Evolutionary conservation across 192 early-diverging fungal genomes (phyloP).

Genomic region (Dissophora globulifera): DNA sequence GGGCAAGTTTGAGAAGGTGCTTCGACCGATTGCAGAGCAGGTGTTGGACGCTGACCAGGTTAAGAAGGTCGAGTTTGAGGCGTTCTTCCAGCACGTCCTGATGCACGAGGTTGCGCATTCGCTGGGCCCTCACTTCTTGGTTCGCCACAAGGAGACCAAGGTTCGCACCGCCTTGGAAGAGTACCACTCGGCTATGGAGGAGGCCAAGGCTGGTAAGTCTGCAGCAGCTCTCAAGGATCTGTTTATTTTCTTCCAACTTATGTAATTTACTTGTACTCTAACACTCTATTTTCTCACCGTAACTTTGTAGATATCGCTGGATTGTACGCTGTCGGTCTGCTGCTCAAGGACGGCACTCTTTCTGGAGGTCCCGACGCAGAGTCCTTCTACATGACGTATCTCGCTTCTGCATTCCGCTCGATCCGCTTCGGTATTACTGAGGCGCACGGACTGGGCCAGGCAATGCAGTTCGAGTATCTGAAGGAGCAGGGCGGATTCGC

Average conservation of each 20-base stretch:
- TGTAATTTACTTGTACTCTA: neutral
- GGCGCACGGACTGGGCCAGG: conserved; percentile 78
- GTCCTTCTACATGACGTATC: conserved; percentile 77
- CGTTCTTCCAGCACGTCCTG: conserved; percentile 77
- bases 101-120: conserved; percentile 81
- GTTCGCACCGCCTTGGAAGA: conserved; percentile 76
- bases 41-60: conserved; percentile 65
- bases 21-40: conserved; percentile 67
- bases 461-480: conserved; percentile 76
- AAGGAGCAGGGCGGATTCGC: conserved; percentile 73
- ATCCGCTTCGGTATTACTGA: conserved; percentile 78
- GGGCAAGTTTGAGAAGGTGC: conserved; percentile 72
- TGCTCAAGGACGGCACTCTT: conserved; percentile 69
- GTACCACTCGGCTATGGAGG: conserved; percentile 78
- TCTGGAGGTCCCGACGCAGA: conserved; percentile 62
- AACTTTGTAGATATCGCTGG: conserved; percentile 66
- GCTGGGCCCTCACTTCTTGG: conserved; percentile 71
- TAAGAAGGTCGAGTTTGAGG: conserved; percentile 68
- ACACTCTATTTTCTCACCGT: neutral
- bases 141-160: conserved; percentile 58
- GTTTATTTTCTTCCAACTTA: neutral
- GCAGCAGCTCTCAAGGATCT: neutral
- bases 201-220: conserved; percentile 73
- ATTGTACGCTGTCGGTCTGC: conserved; percentile 67
- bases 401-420: conserved; percentile 77